These are phyloP conservation scores for Quercus gilva DNA, from an alignment of 306 rosid species.

Conservation along the genomic window DNA sequence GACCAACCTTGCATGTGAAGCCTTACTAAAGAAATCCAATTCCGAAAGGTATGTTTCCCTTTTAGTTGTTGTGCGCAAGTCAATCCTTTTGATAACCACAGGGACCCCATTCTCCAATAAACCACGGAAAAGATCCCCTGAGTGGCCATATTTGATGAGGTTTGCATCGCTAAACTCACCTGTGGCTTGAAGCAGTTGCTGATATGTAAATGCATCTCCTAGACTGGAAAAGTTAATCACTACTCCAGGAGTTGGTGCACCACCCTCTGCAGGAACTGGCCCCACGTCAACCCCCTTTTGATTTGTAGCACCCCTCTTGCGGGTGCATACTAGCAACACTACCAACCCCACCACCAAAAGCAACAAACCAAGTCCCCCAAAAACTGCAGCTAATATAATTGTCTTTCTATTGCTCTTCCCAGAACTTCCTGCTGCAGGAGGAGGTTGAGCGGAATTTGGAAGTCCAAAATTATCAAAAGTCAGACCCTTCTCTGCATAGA, in stretches of 20 bases:
- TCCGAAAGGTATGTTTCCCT: slow-evolving; percentile 61
- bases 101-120: slow-evolving; percentile 70
- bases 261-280: slow-evolving; percentile 46
- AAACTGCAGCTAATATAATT: slow-evolving; percentile 67
- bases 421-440: slow-evolving; percentile 21
- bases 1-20: slow-evolving; percentile 70
- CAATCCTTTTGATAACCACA: slow-evolving; percentile 67
- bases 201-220: slow-evolving; percentile 72
- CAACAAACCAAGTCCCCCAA: slow-evolving; percentile 64
- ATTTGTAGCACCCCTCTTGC: slow-evolving; percentile 38
- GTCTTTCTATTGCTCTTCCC: slow-evolving; percentile 56
- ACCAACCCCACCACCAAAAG: slow-evolving; percentile 39
- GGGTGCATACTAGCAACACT: slow-evolving; percentile 34
- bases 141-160: slow-evolving; percentile 75
- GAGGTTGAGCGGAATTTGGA: slow-evolving; percentile 42
- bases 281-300: slow-evolving; percentile 58
- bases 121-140: slow-evolving; percentile 81
- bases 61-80: slow-evolving; percentile 39
- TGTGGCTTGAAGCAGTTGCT: slow-evolving; percentile 76
- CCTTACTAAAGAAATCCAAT: slow-evolving; percentile 74
- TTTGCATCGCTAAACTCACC: slow-evolving; percentile 58
- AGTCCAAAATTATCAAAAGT: slow-evolving; percentile 62
- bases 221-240: slow-evolving; percentile 47
- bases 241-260: slow-evolving; percentile 49
- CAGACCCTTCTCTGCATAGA: slow-evolving; percentile 65